Evolutionary conservation across 441 rosid genomes (phyloP).

Genomic region (Croton laevigatus): DNA sequence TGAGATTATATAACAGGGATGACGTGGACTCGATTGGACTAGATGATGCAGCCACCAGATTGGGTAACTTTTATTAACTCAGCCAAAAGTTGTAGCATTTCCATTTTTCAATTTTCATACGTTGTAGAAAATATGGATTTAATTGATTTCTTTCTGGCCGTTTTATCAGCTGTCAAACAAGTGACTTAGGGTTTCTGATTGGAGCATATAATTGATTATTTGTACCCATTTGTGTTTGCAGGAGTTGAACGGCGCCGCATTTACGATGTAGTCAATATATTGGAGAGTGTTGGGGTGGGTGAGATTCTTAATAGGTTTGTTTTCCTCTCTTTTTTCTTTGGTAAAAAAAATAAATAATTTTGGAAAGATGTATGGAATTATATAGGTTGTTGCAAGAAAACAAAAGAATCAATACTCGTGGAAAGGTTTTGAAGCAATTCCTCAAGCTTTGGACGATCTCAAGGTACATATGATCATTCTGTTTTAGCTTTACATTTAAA

Average conservation of each 20-base stretch:
- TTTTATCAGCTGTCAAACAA: not conserved
- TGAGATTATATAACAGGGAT: constrained; percentile 60
- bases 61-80: constrained; percentile 40
- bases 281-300: constrained; percentile 97
- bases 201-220: not conserved
- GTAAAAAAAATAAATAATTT: not conserved
- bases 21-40: constrained; percentile 71
- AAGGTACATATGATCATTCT: constrained; percentile 36
- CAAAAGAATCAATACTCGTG: constrained; percentile 78
- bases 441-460: constrained; percentile 49
- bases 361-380: not conserved
- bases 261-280: constrained; percentile 84
- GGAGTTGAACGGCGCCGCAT: constrained; percentile 92
- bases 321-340: not conserved
- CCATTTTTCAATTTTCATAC: not conserved
- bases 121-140: not conserved
- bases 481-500: not conserved
- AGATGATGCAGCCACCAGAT: constrained; percentile 72
- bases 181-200: not conserved
- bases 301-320: constrained; percentile 23
- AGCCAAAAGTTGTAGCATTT: not conserved
- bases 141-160: not conserved
- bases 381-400: constrained; percentile 70
- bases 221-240: constrained; percentile 28
- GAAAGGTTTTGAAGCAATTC: constrained; percentile 75